Evolutionary conservation across 1,139 yeast species (phyloP).

Genomic region (Yamadazyma conglobata): DNA sequence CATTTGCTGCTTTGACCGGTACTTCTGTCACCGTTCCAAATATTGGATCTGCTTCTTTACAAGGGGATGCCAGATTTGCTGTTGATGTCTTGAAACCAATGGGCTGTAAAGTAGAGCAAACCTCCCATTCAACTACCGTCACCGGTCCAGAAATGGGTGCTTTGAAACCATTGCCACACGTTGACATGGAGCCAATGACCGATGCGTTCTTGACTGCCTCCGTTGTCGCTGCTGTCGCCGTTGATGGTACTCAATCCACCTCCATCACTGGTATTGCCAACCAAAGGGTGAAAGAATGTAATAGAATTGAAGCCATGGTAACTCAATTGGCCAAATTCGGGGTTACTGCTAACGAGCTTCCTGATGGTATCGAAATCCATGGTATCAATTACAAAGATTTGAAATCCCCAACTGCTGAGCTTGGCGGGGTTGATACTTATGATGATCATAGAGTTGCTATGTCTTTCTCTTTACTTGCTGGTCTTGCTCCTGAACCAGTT

Average conservation of each 20-base stretch:
- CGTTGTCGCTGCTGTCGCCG: conserved; percentile 91
- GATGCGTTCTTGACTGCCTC: conserved; percentile 97
- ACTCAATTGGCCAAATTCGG: conserved; percentile 87
- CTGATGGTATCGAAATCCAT: conserved; percentile 86
- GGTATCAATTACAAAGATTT: conserved; percentile 55
- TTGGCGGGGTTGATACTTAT: conserved; percentile 65
- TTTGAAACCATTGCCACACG: conserved; percentile 65
- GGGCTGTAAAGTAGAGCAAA: conserved; percentile 90
- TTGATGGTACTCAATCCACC: conserved; percentile 52
- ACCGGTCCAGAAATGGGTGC: conserved; percentile 76
- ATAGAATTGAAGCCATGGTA: conserved; percentile 94
- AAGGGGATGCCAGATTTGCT: conserved; percentile 97
- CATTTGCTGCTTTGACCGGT: conserved; percentile 97
- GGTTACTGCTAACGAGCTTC: conserved; percentile 75
- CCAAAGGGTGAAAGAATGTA: conserved; percentile 96
- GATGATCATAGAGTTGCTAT: conserved; percentile 99
- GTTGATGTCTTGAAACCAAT: conserved; percentile 87
- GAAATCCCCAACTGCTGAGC: conserved; percentile 44
- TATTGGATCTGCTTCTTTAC: conserved; percentile 87
- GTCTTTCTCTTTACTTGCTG: conserved; percentile 88
- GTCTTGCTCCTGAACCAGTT: conserved; percentile 53
- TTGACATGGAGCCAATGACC: conserved; percentile 99
- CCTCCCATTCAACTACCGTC: conserved; percentile 83
- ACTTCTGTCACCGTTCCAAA: conserved; percentile 90
- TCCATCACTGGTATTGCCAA: conserved; percentile 94